Evolutionary conservation across 805 yeast genomes (phyloP).

Genomic region (Pichia exigua): DNA sequence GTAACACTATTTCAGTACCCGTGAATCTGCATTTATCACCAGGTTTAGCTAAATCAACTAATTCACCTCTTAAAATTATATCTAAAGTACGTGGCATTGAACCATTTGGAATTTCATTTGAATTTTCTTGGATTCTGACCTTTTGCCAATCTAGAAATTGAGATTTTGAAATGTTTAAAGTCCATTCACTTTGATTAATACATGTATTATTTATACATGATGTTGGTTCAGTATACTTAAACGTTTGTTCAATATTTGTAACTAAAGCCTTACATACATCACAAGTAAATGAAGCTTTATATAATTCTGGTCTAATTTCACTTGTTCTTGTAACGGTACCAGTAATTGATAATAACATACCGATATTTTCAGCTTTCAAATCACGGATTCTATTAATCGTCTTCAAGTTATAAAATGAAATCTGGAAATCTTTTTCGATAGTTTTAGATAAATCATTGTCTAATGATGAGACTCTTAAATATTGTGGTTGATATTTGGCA

Average conservation of each 20-base stretch:
- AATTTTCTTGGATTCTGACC: constrained; percentile 89
- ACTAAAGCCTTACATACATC: constrained; percentile 79
- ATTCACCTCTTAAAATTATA: constrained; percentile 85
- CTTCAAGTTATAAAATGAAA: constrained; percentile 83
- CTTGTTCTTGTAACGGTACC: constrained; percentile 96
- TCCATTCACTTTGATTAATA: constrained; percentile 80
- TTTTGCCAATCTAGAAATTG: constrained; percentile 95
- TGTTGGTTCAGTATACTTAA: constrained; percentile 91
- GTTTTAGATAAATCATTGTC: constrained; percentile 36
- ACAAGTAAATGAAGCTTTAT: constrained; percentile 80
- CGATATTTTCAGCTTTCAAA: constrained; percentile 81
- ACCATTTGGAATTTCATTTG: constrained; percentile 96
- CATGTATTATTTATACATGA: constrained; percentile 85
- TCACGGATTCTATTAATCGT: constrained; percentile 80
- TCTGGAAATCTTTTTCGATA: constrained; percentile 74
- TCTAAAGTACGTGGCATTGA: constrained; percentile 97
- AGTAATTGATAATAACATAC: constrained; percentile 71
- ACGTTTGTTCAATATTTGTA: constrained; percentile 86
- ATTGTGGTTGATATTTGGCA: constrained; percentile 65
- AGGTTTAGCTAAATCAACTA: constrained; percentile 93
- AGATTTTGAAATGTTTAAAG: constrained; percentile 73
- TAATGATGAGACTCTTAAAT: constrained; percentile 37
- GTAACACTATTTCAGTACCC: constrained; percentile 91
- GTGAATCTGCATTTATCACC: constrained; percentile 93
- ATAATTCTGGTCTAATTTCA: constrained; percentile 93